Base-by-base conservation (phyloP, 306 rosid species). In the Glycine soja region DNA sequence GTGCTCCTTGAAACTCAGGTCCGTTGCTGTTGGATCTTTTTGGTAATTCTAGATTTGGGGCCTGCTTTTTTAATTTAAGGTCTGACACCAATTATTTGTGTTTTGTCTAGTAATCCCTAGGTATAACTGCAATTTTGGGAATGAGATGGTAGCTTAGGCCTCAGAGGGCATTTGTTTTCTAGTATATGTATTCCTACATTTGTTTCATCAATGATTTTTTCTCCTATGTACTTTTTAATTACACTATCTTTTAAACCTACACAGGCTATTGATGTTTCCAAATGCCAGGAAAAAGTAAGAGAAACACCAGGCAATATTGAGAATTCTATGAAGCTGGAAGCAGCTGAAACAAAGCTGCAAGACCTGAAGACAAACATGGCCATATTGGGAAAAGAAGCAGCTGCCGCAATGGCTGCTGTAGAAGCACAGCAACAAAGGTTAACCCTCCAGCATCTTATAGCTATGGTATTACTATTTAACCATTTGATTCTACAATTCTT, bases 351-450 rank as follows among this genome's bases (percentile, higher is more conserved):
- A 62, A 95, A 90, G 89, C 84, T 95, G 73, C 98, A 91, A 54
- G 98, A 95, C 79, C 89, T 95, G 52, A 93, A 93, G 90, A 64
- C 93, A 78, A 90, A 90, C 90, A 90, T 90, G 99, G 88, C 89
- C 82, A 91, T 90, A 76, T 79, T 95, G 87, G 99, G 99, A 75
- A 95, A 95, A 94, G 99, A 95, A 86, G 99, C 99, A 15, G 89
- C 93, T 78, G 94, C 99, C 57, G 97, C 99, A 82, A 90, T 95
- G 99, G 89, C 98, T 51, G 99, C 99, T 85, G 98, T 95, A 66
- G 99, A 95, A 89, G 97, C 97, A 56, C 99, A 93, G 81, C 99
- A 95, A 74, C 99, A 95, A 88, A 91, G 99, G 82, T 74, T 95
- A 82, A 95, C 98, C 70, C 97, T 95, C 82, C 99, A 93, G 82